phyloP scores from a whole-genome alignment of 371 early-diverging fungal genomes.

The Syncephalastrum sp. region DNA sequence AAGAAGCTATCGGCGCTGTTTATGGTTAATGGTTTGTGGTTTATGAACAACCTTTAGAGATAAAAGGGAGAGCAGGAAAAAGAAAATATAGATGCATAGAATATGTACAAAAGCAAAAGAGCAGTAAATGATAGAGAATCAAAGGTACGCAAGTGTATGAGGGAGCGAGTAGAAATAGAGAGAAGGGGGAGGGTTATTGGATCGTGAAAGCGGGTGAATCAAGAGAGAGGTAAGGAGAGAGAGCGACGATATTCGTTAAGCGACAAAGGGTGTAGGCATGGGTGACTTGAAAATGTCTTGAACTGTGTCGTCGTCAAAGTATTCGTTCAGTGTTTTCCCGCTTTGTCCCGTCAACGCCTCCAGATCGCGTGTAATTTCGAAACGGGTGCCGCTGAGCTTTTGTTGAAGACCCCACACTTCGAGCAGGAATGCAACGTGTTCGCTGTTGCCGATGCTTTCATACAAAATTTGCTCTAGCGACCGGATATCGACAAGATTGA shows the following conservation, averaged over 20 bases:
- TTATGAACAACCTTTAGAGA: too few species aligned
- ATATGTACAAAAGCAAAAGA: too few species aligned
- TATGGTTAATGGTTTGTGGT: too few species aligned
- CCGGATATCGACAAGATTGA: slow-evolving; percentile 35
- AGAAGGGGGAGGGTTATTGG: too few species aligned
- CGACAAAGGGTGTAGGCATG: slow-evolving; percentile 21
- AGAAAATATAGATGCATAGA: too few species aligned
- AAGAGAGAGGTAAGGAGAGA: too few species aligned
- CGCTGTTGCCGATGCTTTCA: slow-evolving; percentile 44
- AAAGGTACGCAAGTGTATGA: too few species aligned
- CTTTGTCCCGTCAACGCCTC: slow-evolving; percentile 53
- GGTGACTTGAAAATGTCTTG: slow-evolving; percentile 37
- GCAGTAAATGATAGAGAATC: too few species aligned
- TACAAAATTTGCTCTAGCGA: slow-evolving; percentile 30
- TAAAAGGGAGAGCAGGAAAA: too few species aligned
- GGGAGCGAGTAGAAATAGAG: too few species aligned
- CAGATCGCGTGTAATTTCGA: slow-evolving; percentile 50
- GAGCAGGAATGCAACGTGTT: slow-evolving; percentile 43
- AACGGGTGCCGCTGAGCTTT: slow-evolving; percentile 28
- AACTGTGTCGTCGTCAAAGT: slow-evolving; percentile 40
- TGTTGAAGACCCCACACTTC: slow-evolving; percentile 55
- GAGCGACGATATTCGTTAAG: slow-evolving; percentile 4
- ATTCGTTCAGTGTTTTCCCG: slow-evolving; percentile 51
- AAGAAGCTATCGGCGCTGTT: too few species aligned
- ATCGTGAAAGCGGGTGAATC: too few species aligned